phyloP scores from a whole-genome alignment of 805 yeast genomes.

The Ogataea parapolymorpha region DNA sequence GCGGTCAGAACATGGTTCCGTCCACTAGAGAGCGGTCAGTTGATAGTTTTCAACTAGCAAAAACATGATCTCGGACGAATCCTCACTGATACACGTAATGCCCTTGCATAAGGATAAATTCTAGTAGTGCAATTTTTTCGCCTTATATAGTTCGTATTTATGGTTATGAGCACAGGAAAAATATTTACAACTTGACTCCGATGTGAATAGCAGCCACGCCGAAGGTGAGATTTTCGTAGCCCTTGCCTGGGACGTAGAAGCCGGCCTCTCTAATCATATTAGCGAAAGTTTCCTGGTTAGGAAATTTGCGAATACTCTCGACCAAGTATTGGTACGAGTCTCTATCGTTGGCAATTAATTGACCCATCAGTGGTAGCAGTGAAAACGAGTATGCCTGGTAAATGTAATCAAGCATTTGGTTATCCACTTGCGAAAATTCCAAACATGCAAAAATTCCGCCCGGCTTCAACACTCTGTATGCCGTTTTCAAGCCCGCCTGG shows the following conservation, averaged over 20 bases:
- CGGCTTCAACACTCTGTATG: slow-evolving; percentile 91
- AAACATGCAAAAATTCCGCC: slow-evolving; percentile 97
- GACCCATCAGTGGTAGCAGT: slow-evolving; percentile 90
- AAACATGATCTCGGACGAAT: slow-evolving; percentile 99
- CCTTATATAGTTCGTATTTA: neutral
- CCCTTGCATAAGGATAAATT: slow-evolving; percentile 96
- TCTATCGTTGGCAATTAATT: slow-evolving; percentile 89
- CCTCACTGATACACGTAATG: slow-evolving; percentile 99
- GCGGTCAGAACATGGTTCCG: slow-evolving; percentile 35
- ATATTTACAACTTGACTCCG: slow-evolving; percentile 74
- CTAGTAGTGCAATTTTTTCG: slow-evolving; percentile 1
- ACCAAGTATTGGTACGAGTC: slow-evolving; percentile 96
- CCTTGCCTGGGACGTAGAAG: slow-evolving; percentile 82
- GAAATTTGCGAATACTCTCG: slow-evolving; percentile 89
- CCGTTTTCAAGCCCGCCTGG: slow-evolving; percentile 92
- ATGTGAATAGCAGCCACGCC: slow-evolving; percentile 96
- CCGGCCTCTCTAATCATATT: slow-evolving; percentile 94
- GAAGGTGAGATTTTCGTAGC: slow-evolving; percentile 90
- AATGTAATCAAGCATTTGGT: slow-evolving; percentile 65
- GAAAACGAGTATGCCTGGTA: slow-evolving; percentile 90
- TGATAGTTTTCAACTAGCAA: slow-evolving; percentile 99
- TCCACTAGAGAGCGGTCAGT: slow-evolving; percentile 74
- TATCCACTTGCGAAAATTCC: slow-evolving; percentile 90
- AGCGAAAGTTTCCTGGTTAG: slow-evolving; percentile 87
- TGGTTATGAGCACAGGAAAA: slow-evolving; percentile 6